phyloP scores from a whole-genome alignment of 2,329 filamentous ascomycete genomes.

The Diaporthe citri region DNA sequence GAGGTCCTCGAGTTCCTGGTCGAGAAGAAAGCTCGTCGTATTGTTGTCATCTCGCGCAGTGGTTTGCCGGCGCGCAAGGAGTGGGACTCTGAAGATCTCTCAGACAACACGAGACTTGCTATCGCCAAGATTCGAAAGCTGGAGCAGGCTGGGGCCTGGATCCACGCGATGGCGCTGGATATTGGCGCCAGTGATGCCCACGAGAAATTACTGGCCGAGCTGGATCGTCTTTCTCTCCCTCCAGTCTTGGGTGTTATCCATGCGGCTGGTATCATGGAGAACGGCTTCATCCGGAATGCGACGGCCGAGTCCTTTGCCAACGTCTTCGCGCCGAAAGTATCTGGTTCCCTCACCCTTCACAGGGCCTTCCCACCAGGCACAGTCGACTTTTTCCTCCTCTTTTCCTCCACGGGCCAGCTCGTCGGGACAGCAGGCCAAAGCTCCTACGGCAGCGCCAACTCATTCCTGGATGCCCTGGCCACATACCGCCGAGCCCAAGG shows the following conservation, averaged over 20 bases:
- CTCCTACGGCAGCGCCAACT: conserved; percentile 61
- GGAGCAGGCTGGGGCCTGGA: conserved; percentile 53
- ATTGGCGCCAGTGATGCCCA: conserved; percentile 57
- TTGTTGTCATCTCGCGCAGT: conserved; percentile 41
- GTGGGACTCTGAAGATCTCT: background rate
- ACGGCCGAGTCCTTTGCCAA: conserved; percentile 59
- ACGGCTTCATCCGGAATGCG: conserved; percentile 53
- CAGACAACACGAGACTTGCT: background rate
- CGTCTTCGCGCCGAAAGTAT: conserved; percentile 64
- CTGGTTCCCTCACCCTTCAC: conserved; percentile 67
- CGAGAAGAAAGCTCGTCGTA: conserved; percentile 37
- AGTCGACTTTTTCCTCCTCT: conserved; percentile 66
- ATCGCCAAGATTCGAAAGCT: conserved; percentile 35
- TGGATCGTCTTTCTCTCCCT: conserved; percentile 52
- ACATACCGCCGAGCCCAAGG: conserved; percentile 51
- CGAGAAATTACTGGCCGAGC: conserved; percentile 50
- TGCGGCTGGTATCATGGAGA: conserved; percentile 61
- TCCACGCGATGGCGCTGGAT: conserved; percentile 62
- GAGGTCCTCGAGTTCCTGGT: conserved; percentile 41
- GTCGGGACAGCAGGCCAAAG: conserved; percentile 65
- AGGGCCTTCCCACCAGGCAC: conserved; percentile 53
- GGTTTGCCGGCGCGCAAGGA: conserved; percentile 8
- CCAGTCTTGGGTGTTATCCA: conserved; percentile 60
- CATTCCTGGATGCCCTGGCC: conserved; percentile 55
- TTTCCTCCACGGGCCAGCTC: conserved; percentile 63